phyloP scores from a whole-genome alignment of 106 monocot genomes.

The Ottelia alismoides region DNA sequence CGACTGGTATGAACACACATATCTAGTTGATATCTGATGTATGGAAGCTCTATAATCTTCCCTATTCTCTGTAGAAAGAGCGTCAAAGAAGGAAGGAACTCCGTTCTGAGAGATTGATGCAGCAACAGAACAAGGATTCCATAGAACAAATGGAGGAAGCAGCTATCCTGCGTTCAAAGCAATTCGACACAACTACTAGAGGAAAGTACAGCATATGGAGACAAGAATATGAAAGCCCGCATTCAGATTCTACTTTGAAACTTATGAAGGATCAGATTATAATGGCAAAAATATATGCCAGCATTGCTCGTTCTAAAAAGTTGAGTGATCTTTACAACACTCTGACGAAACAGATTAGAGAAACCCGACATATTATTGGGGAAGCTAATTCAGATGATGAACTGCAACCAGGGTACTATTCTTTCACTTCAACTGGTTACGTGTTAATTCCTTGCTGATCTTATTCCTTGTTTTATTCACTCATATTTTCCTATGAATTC shows the following conservation, averaged over 20 bases:
- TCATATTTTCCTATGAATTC: not conserved
- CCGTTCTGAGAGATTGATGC: conserved; percentile 6
- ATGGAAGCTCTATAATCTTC: not conserved
- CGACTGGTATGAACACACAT: not conserved
- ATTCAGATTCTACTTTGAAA: conserved; percentile 22
- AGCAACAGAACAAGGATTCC: conserved; percentile 3
- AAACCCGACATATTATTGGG: conserved; percentile 8
- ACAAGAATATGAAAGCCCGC: conserved; percentile 22
- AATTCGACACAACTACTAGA: conserved; percentile 11
- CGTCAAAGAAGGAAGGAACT: conserved; percentile 12
- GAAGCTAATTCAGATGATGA: conserved; percentile 34
- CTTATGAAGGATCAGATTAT: conserved; percentile 53
- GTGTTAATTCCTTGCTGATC: not conserved
- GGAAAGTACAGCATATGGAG: conserved; percentile 30
- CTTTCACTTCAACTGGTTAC: conserved; percentile 3
- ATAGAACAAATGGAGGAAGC: conserved; percentile 8
- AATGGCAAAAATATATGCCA: conserved; percentile 43
- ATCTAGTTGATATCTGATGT: not conserved
- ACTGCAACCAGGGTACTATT: conserved; percentile 23
- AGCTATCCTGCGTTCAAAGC: conserved; percentile 24
- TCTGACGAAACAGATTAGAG: conserved; percentile 20
- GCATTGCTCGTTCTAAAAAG: conserved; percentile 26
- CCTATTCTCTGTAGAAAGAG: conserved; percentile 10
- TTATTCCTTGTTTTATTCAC: not conserved
- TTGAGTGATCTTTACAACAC: conserved; percentile 10